Evolutionary conservation across 352 stramenopile species (phyloP).

Genomic region (Phytopythium litorale): DNA sequence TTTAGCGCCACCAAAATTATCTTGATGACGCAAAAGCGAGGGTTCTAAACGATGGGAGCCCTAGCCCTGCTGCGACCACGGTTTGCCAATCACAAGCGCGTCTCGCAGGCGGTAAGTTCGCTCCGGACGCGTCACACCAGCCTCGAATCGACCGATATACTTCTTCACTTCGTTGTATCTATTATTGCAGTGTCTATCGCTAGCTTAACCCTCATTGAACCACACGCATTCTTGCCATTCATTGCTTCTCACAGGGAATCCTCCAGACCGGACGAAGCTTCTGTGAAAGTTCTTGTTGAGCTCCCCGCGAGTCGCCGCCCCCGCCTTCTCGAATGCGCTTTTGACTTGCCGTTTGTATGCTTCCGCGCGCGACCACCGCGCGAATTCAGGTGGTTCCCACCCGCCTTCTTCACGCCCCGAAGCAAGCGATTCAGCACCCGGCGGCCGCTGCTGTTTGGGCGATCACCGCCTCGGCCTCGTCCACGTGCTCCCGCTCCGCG

Average conservation of each 20-base stretch:
- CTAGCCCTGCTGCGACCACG: background rate
- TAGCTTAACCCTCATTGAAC: too few species aligned
- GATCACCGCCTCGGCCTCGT: background rate
- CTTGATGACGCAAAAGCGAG: background rate
- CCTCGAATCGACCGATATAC: background rate
- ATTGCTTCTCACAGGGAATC: background rate
- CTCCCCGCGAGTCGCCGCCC: background rate
- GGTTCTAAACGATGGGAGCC: background rate
- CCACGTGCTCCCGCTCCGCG: too few species aligned
- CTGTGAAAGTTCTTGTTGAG: slow-evolving; percentile 12
- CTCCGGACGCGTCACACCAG: background rate
- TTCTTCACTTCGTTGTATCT: background rate
- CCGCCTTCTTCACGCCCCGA: too few species aligned
- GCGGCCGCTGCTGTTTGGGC: background rate
- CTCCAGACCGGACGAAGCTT: slow-evolving; percentile 8
- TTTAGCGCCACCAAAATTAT: background rate
- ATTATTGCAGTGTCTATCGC: background rate
- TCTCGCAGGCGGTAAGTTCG: background rate
- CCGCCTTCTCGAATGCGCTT: slow-evolving; percentile 4
- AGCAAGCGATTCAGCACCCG: too few species aligned
- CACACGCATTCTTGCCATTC: background rate
- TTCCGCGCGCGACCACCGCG: background rate
- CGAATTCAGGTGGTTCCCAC: slow-evolving; percentile 6
- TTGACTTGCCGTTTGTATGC: background rate
- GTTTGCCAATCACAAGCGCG: background rate